Evolutionary conservation across 345 rosid genomes (phyloP), one percentile per base, ranked within the genome.

Genomic region (Reutealis trisperma): DNA sequence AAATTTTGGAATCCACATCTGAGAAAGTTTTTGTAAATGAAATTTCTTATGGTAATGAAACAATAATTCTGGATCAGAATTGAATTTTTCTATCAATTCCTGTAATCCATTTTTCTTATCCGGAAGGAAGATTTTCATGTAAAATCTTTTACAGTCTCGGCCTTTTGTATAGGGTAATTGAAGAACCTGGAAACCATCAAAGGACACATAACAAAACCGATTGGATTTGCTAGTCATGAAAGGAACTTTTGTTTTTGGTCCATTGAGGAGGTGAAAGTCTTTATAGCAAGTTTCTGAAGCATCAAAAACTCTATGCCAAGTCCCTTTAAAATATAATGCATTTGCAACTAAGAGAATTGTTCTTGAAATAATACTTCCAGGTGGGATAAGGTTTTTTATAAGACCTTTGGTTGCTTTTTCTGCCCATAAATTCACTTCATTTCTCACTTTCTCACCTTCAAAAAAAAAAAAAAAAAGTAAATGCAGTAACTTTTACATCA

Each of bases 101-200:
- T 41, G 24, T 42, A 71, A 12, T 1, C 80, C 75, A 44, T 77
- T 21, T 5, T n/a, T 41, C 5, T n/a, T 61, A 19, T 77, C 13
- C 2, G 80, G 75, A 30, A 71, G 75, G 10, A 71, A 62, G 44
- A 77, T 30, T 6, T 77, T 52, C 63, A 77, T 77, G 21, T 64
- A n/a, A 21, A 21, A 77, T 16, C 70, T 34, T 34, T 21, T 51
- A 12, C 18, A n/a, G 5, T 73, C 37, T 6, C 22, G 12, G 3
- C 67, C 67, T 5, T 15, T 58, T 25, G n/a, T 12, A 12, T 60
- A 72, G 1, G 75, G 34, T 14, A 72, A 10, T 54, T 42, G 19
- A 10, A 73, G 55, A 25, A 73, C 55, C 14, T 73, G 41, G 37
- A 13, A 73, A 24, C 58, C 76, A 6, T 42, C 37, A 11, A 73